phyloP scores from a whole-genome alignment of 2,329 filamentous ascomycete genomes.

The Fusarium foetens region DNA sequence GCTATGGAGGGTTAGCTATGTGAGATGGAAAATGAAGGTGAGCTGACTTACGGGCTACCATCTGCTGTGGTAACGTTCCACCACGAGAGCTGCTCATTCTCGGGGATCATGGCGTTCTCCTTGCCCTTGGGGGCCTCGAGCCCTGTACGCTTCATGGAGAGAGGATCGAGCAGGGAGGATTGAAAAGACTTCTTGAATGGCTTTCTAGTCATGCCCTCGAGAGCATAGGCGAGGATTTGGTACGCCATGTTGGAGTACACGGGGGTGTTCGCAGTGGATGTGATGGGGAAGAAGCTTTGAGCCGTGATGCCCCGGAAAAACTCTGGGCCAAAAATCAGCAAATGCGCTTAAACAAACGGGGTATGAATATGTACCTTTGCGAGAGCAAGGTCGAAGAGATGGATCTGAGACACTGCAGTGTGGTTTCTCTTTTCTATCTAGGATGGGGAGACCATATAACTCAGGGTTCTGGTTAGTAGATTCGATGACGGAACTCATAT shows the following conservation, averaged over 20 bases:
- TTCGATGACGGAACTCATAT: neutral
- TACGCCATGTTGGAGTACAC: constrained; percentile 13
- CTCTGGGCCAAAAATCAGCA: neutral
- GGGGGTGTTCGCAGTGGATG: constrained; percentile 3
- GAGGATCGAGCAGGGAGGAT: neutral
- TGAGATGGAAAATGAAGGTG: accelerated
- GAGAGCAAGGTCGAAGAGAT: neutral
- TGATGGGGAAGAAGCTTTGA: neutral
- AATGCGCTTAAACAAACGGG: accelerated
- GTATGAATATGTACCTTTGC: neutral
- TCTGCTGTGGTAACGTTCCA: neutral
- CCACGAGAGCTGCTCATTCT: neutral
- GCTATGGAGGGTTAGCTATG: neutral
- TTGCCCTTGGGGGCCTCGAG: neutral
- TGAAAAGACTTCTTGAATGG: neutral
- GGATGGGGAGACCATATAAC: neutral
- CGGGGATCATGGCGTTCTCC: neutral
- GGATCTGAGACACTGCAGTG: neutral
- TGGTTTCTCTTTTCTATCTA: neutral
- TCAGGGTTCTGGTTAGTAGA: neutral
- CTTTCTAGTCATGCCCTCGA: constrained; percentile 7
- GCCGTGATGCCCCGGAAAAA: neutral
- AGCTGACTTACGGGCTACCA: neutral
- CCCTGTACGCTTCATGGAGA: neutral
- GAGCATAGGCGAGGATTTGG: constrained; percentile 14